A percentile compares a stretch with the other conserved stretches of the same genome.
Conservation (phyloP, 2,329 filamentous ascomycete genomes). For the Diaporthe amygdali region DNA sequence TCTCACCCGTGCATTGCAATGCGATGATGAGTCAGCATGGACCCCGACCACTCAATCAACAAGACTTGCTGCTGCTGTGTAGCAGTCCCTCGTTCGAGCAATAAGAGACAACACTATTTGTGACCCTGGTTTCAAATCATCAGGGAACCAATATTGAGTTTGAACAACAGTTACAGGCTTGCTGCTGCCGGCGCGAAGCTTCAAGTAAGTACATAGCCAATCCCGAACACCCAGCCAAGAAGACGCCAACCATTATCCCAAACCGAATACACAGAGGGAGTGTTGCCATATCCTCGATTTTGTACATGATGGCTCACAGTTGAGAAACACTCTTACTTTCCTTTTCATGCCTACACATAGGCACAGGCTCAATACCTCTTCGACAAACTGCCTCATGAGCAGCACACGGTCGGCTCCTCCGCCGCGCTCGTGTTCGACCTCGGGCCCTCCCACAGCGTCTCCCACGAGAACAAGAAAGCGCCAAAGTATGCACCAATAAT, state of each 20-base stretch:
- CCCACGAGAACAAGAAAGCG: slow-evolving; percentile 50
- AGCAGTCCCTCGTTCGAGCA: no score
- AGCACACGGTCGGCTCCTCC: slow-evolving; percentile 19
- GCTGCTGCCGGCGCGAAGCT: not conserved
- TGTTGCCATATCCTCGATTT: not conserved
- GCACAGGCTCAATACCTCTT: not conserved
- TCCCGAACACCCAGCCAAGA: not conserved
- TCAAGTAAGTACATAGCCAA: not conserved
- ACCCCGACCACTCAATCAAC: not conserved
- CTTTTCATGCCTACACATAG: not conserved
- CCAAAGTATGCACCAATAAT: slow-evolving; percentile 78
- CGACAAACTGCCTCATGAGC: not conserved
- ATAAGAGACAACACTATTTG: not conserved
- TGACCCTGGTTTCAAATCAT: not conserved
- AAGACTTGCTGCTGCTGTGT: no score
- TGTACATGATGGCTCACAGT: not conserved
- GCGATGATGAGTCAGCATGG: not conserved
- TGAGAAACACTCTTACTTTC: not conserved
- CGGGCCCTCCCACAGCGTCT: not conserved
- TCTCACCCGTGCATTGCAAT: not conserved
- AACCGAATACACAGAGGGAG: not conserved
- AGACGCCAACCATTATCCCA: not conserved
- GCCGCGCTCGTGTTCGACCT: slow-evolving; percentile 3
- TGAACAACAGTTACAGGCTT: not conserved
- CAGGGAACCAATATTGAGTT: not conserved